Conservation (phyloP, 805 yeast genomes). For the Lipomyces spencermartinsiae region DNA sequence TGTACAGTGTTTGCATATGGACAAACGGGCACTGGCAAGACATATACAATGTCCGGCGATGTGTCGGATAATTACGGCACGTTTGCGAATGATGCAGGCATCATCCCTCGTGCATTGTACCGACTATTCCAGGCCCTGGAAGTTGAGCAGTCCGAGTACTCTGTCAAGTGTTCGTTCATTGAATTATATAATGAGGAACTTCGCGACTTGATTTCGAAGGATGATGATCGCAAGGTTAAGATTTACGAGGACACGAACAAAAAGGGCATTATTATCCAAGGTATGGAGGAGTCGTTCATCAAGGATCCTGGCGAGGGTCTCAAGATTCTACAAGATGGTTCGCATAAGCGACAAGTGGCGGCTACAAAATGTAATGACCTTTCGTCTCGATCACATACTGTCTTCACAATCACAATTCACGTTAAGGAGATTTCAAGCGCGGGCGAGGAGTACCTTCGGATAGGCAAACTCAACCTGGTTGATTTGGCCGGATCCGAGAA, state of each 20-base stretch:
- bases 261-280: slow-evolving; percentile 59
- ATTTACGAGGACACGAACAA: slow-evolving; percentile 58
- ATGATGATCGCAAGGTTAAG: slow-evolving; percentile 56
- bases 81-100: slow-evolving; percentile 59
- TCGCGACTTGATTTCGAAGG: slow-evolving; percentile 65
- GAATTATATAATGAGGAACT: slow-evolving; percentile 90
- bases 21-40: slow-evolving; percentile 79
- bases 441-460: slow-evolving; percentile 58
- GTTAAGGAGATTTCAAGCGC: slow-evolving; percentile 58
- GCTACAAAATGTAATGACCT: slow-evolving; percentile 77
- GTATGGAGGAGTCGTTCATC: slow-evolving; percentile 62
- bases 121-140: slow-evolving; percentile 60
- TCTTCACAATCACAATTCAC: slow-evolving; percentile 70
- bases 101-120: slow-evolving; percentile 65
- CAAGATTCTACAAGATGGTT: slow-evolving; percentile 60
- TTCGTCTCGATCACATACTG: slow-evolving; percentile 81
- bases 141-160: slow-evolving; percentile 55
- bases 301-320: slow-evolving; percentile 60
- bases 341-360: slow-evolving; percentile 71
- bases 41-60: slow-evolving; percentile 51
- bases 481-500: slow-evolving; percentile 97
- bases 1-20: slow-evolving; percentile 82
- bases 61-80: slow-evolving; percentile 38
- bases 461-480: slow-evolving; percentile 79
- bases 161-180: slow-evolving; percentile 78